Percentiles rank a stretch among this genome's conserved stretches.
phyloP scores from a whole-genome alignment of 1,139 yeast species.

The Debaryomyces subglobosus region DNA sequence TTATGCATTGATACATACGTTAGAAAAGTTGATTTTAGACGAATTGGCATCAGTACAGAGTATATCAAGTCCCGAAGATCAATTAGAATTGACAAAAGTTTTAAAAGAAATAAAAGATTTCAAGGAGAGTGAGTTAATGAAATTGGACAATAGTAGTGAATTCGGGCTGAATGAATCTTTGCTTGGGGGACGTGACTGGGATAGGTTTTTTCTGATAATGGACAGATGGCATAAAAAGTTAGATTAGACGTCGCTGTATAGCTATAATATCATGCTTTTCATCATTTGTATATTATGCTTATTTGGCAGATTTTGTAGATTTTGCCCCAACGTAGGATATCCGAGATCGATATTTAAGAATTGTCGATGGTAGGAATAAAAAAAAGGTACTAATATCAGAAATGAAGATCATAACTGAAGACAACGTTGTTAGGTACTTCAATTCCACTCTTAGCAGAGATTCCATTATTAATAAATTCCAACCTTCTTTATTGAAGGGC shows the following conservation, averaged over 20 bases:
- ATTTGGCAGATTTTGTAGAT: background rate
- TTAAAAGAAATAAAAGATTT: constrained; percentile 19
- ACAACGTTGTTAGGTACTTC: constrained; percentile 23
- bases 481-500: constrained; percentile 30
- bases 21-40: constrained; percentile 20
- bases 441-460: constrained; percentile 19
- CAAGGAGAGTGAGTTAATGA: constrained; percentile 22
- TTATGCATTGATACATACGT: constrained; percentile 23
- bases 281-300: no score
- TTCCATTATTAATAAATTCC: constrained; percentile 26
- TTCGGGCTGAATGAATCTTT: background rate
- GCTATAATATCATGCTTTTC: no score
- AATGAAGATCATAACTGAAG: constrained; percentile 37
- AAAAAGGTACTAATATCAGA: background rate
- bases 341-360: background rate
- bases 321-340: background rate
- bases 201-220: constrained; percentile 8
- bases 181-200: constrained; percentile 5
- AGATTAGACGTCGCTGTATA: no score
- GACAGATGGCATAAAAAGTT: constrained; percentile 6
- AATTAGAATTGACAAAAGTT: constrained; percentile 11
- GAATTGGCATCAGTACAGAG: constrained; percentile 10
- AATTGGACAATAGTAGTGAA: background rate
- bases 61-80: constrained; percentile 3
- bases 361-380: background rate